Base-by-base conservation (phyloP, 2,329 filamentous ascomycete genomes). In the Rachicladosporium sp. region DNA sequence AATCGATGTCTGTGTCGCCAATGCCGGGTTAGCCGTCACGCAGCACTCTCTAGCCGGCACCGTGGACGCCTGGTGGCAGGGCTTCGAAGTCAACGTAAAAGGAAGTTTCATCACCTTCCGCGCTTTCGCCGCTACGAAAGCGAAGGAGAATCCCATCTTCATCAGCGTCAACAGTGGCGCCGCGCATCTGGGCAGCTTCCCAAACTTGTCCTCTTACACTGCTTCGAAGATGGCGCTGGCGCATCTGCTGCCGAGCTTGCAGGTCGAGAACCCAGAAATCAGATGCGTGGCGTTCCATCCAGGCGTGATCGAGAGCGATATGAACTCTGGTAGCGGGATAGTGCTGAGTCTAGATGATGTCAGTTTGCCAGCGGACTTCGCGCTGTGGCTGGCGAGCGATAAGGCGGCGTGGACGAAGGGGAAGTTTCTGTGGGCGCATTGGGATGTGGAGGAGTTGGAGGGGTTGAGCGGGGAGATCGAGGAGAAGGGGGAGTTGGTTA, bases 231-330 rank as follows among this genome's bases (percentile, higher is more conserved):
- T 56, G 7, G 66, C 61, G 0, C 45, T 45, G 1, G 31, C 50
- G 2, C 61, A 62, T 27, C 43, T 68, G 35, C 53, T 61, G 19
- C 56, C 63, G 11, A 58, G 54, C 23, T 42, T 66, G 2, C 50
- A 50, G 1, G 50, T 48, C 6, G 61, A 62, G 43, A 58, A 67
- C 21, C 62, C 63, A 0, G 46, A 54, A 0, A 27, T 67, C 0
- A 50, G 56, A 10, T 50, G 67, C n/a, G 56, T 61, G 10, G 54
- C 52, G 34, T 48, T 65, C 3, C 66, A 69, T 6, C 65, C 66
- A 1, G 66, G 66, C 1, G 51, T 63, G 1, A 49, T 68, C 3
- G 54, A 50, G 4, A 66, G 61, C 0, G 63, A 59, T 3, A 60
- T 64, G 53, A 52, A 49, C 27, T 46, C 37, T 10, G 41, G 41